Conservation (phyloP, 2,329 filamentous ascomycete species). For the Metarhizium rileyi region DNA sequence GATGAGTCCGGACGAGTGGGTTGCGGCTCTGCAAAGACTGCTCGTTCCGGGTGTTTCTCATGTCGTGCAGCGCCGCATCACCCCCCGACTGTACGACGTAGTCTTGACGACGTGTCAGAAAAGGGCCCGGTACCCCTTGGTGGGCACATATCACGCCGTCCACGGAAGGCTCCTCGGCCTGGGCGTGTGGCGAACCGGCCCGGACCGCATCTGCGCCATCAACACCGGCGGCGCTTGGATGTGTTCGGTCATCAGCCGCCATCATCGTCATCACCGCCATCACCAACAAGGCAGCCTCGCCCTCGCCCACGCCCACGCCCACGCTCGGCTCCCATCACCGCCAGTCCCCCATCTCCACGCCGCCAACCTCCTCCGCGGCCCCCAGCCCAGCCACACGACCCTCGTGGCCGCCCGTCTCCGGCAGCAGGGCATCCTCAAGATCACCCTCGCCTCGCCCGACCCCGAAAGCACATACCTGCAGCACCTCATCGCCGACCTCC, state of each 20-base stretch:
- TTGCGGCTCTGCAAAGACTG: constrained; percentile 6
- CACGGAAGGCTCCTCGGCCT: constrained; percentile 20
- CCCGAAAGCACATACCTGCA: constrained; percentile 23
- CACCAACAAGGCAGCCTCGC: too few species aligned
- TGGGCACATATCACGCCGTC: constrained; percentile 23
- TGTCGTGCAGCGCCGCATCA: constrained; percentile 22
- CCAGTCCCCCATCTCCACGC: neutral
- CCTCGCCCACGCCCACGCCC: too few species aligned
- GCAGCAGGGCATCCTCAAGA: constrained; percentile 24
- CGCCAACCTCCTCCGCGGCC: neutral
- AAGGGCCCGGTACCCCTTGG: constrained; percentile 18
- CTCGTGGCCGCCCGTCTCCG: neutral
- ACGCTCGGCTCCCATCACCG: too few species aligned
- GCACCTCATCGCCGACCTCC: constrained; percentile 21
- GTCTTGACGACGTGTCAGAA: constrained; percentile 18
- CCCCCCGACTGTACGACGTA: constrained; percentile 21
- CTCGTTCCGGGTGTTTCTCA: constrained; percentile 8
- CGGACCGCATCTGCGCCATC: constrained; percentile 21
- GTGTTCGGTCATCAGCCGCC: constrained; percentile 18
- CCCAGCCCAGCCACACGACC: neutral
- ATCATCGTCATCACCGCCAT: neutral
- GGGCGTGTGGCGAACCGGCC: constrained; percentile 22
- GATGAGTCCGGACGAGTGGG: constrained; percentile 20
- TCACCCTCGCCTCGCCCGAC: constrained; percentile 24
- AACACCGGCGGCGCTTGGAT: constrained; percentile 23